These are phyloP conservation scores for Chlamydomonas eustigma DNA, from an alignment of 139 green algal species.

Conservation along the genomic window DNA sequence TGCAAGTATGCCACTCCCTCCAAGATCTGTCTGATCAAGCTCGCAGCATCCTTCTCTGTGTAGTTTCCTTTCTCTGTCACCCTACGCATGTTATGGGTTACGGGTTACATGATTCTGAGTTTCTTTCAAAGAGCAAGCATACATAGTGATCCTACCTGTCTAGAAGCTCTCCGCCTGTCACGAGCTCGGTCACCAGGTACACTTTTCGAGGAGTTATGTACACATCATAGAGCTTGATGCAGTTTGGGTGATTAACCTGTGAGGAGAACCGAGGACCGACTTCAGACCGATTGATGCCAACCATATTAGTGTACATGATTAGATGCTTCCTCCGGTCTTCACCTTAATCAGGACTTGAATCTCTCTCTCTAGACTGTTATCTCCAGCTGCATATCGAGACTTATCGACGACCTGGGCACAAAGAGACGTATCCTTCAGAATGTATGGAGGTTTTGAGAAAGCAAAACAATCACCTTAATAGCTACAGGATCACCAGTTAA, in stretches of 20 bases:
- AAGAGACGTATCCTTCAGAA: conserved; percentile 3
- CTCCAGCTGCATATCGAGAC: conserved; percentile 59
- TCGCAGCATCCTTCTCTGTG: conserved; percentile 59
- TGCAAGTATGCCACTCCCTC: conserved; percentile 73
- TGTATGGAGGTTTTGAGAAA: background rate
- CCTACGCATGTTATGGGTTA: no score
- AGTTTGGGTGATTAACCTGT: conserved; percentile 71
- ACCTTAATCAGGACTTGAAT: conserved; percentile 71
- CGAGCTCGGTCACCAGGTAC: conserved; percentile 78
- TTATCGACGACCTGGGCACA: conserved; percentile 69
- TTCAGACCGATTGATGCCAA: no score
- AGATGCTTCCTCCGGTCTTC: no score
- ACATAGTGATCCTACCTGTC: conserved; percentile 66
- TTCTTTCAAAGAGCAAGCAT: no score
- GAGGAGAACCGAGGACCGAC: background rate
- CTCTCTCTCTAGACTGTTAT: conserved; percentile 70
- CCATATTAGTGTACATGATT: no score
- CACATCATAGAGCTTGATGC: conserved; percentile 71
- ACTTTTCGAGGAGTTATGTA: conserved; percentile 70
- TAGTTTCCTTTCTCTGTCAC: conserved; percentile 68
- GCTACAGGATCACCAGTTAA: conserved; percentile 55
- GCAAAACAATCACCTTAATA: conserved; percentile 58
- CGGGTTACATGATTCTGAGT: no score
- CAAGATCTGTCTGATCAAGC: conserved; percentile 65
- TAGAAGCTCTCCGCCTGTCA: conserved; percentile 72